A percentile compares a stretch with the other conserved stretches of the same genome.
Evolutionary conservation across 805 yeast species (phyloP).

Genomic region (Candida jianshihensis): DNA sequence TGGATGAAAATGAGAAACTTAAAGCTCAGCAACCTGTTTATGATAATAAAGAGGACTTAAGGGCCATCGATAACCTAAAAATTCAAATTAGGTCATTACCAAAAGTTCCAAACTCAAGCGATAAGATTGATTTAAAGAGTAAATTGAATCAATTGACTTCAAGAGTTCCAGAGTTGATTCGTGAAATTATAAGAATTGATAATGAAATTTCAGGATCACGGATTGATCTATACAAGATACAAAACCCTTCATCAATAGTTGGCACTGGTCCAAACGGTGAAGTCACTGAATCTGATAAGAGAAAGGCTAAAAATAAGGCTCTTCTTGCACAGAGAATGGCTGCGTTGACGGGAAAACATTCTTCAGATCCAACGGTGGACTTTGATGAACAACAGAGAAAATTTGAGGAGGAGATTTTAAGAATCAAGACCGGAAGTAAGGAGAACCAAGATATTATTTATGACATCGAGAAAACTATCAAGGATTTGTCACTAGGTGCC

Average conservation of each 20-base stretch:
- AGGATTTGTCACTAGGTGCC: slow-evolving; percentile 43
- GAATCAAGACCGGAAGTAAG: slow-evolving; percentile 46
- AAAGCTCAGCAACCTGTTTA: slow-evolving; percentile 15
- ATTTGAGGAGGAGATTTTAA: slow-evolving; percentile 44
- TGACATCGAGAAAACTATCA: slow-evolving; percentile 69
- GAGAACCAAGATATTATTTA: slow-evolving; percentile 52
- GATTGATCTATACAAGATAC: slow-evolving; percentile 54
- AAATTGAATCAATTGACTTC: slow-evolving; percentile 61
- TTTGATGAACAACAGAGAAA: slow-evolving; percentile 28
- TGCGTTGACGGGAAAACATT: slow-evolving; percentile 74
- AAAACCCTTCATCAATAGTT: slow-evolving; percentile 62
- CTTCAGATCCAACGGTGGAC: slow-evolving; percentile 33
- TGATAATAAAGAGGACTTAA: slow-evolving; percentile 32
- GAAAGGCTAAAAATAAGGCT: slow-evolving; percentile 76
- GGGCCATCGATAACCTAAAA: slow-evolving; percentile 61
- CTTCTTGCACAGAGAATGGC: slow-evolving; percentile 84
- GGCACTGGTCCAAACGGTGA: slow-evolving; percentile 89
- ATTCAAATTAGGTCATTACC: slow-evolving; percentile 45
- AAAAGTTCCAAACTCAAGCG: slow-evolving; percentile 24
- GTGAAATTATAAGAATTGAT: slow-evolving; percentile 57
- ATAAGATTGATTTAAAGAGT: slow-evolving; percentile 39
- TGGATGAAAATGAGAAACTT: slow-evolving; percentile 39
- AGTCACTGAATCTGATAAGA: slow-evolving; percentile 75
- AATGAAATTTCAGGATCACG: slow-evolving; percentile 61
- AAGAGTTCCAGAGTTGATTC: slow-evolving; percentile 63